Conservation (phyloP, 371 early-diverging fungal genomes). For the Rhizopus delemar region DNA sequence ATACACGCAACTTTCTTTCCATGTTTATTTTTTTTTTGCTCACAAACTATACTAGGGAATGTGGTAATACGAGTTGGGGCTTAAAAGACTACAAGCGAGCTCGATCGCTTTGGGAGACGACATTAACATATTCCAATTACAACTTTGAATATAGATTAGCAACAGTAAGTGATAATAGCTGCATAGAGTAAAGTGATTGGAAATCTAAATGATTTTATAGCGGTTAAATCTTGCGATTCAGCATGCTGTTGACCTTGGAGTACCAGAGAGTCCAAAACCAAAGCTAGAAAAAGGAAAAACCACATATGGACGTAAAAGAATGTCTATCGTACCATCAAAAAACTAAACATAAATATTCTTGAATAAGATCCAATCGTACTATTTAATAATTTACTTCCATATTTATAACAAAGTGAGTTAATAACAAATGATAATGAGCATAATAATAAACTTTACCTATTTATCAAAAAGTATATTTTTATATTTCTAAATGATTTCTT, state of each 20-base stretch:
- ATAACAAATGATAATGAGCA: too few relatives aligned
- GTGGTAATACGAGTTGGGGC: conserved; percentile 59
- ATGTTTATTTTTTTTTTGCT: not conserved
- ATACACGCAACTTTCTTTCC: not conserved
- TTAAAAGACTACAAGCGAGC: conserved; percentile 49
- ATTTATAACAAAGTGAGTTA: too few relatives aligned
- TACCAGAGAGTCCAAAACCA: conserved; percentile 29
- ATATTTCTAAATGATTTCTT: too few relatives aligned
- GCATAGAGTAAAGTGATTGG: not conserved
- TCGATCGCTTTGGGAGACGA: conserved; percentile 54
- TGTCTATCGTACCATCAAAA: conserved; percentile 33
- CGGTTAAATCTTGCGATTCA: conserved; percentile 48
- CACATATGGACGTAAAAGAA: conserved; percentile 46
- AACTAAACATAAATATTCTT: conserved; percentile 1
- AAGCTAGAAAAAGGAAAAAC: conserved; percentile 41
- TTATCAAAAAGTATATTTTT: too few relatives aligned
- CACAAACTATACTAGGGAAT: conserved; percentile 39
- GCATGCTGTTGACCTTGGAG: conserved; percentile 48
- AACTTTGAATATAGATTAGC: conserved; percentile 61
- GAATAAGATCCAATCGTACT: too few relatives aligned
- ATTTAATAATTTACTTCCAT: too few relatives aligned
- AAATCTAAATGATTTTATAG: conserved; percentile 16
- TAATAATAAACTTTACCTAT: too few relatives aligned
- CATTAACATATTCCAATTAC: conserved; percentile 46
- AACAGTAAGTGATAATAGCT: conserved; percentile 30